Percentiles rank a stretch among this genome's conserved stretches.
Conservation (phyloP, 2,329 filamentous ascomycete genomes). For the Tothia fuscella region DNA sequence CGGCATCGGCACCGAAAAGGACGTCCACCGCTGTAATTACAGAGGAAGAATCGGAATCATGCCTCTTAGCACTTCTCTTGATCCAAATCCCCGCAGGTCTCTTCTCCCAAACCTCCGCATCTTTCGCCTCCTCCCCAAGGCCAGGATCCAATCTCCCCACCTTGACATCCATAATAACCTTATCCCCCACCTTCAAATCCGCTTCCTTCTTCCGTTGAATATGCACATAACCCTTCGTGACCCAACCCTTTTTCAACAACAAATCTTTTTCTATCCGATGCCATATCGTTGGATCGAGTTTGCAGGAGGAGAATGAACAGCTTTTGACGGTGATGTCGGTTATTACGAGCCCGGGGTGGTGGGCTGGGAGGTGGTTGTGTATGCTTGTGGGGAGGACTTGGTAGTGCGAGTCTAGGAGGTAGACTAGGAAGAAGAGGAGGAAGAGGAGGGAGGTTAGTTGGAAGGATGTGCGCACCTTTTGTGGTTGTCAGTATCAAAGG, state of each 20-base stretch:
- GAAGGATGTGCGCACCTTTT: slow-evolving; percentile 48
- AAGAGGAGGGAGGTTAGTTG: slow-evolving; percentile 59
- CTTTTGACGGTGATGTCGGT: slow-evolving; percentile 71
- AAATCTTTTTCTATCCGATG: slow-evolving; percentile 82
- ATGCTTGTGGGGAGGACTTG: slow-evolving; percentile 74
- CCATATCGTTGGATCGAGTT: slow-evolving; percentile 62
- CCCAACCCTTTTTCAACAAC: slow-evolving; percentile 63
- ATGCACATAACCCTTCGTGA: slow-evolving; percentile 67
- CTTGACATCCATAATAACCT: slow-evolving; percentile 66
- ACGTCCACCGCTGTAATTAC: slow-evolving; percentile 75
- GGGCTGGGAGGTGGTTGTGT: slow-evolving; percentile 70
- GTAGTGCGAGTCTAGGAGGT: slow-evolving; percentile 81
- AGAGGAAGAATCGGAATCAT: slow-evolving; percentile 61
- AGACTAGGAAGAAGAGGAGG: slow-evolving; percentile 54
- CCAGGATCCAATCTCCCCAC: slow-evolving; percentile 62
- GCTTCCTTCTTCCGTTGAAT: slow-evolving; percentile 77
- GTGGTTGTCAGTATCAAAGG: too few relatives aligned
- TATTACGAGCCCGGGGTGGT: slow-evolving; percentile 73
- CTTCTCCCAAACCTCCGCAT: slow-evolving; percentile 62
- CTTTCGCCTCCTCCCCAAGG: slow-evolving; percentile 41
- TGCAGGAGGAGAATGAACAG: slow-evolving; percentile 66
- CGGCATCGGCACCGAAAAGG: slow-evolving; percentile 80
- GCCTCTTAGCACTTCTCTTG: slow-evolving; percentile 57
- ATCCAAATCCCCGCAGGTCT: slow-evolving; percentile 72
- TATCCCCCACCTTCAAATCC: slow-evolving; percentile 61